A percentile compares a stretch with the other conserved stretches of the same genome.
Conservation (phyloP, 208 protist species). For the Leishmania amazonensis region DNA sequence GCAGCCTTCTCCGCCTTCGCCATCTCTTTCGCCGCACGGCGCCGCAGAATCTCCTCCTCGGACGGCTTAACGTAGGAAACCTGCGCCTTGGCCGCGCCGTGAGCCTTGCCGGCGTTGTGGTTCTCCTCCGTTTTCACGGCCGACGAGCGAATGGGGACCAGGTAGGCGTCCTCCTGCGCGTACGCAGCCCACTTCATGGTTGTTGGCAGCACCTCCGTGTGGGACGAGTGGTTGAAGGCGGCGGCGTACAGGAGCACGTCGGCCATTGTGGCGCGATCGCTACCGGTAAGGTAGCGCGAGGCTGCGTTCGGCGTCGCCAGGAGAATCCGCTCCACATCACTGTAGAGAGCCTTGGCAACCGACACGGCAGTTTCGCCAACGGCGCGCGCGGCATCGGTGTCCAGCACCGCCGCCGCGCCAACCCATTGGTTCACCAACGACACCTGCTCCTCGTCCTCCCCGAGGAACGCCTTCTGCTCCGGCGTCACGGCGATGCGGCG, state of each 20-base stretch:
- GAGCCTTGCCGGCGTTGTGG: constrained; percentile 4
- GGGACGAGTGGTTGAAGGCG: constrained; percentile 42
- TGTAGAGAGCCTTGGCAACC: constrained; percentile 43
- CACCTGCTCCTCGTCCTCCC: constrained; percentile 29
- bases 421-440: constrained; percentile 72
- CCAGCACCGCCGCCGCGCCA: constrained; percentile 33
- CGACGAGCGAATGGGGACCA: constrained; percentile 38
- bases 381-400: constrained; percentile 25
- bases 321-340: constrained; percentile 53
- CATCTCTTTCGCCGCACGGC: constrained; percentile 78
- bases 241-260: constrained; percentile 78
- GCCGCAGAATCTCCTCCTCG: constrained; percentile 78
- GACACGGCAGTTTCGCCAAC: constrained; percentile 22
- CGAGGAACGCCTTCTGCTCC: constrained; percentile 39
- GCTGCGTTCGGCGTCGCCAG: constrained; percentile 16
- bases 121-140: constrained; percentile 7
- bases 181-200: constrained; percentile 46
- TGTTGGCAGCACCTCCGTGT: constrained; percentile 32
- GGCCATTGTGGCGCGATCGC: constrained; percentile 57
- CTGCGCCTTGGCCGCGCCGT: constrained; percentile 15
- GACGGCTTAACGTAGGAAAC: constrained; percentile 70
- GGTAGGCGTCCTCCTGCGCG: constrained; percentile 43
- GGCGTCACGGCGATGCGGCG: constrained; percentile 25
- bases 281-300: constrained; percentile 49
- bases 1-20: constrained; percentile 69